Base-by-base conservation (phyloP, 1,284 basidiomycete species). In the Omphalotus olearius region DNA sequence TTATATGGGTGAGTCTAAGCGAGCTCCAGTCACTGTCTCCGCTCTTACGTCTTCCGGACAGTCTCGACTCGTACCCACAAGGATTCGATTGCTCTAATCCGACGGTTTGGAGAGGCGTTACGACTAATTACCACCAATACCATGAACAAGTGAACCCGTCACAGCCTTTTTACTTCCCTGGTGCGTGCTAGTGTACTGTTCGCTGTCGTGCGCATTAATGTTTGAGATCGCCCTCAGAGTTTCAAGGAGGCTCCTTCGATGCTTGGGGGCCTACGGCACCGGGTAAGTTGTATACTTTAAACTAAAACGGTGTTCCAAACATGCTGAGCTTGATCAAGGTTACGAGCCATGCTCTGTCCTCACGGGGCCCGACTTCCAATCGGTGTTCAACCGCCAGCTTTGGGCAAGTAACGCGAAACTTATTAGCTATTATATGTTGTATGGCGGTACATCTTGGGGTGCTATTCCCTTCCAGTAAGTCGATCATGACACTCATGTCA, bases 31-130 rank as follows among this genome's bases (percentile, higher is more conserved):
- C 7, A 33, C 7, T 13, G 30, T 33, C 9, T 33, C 3, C 13
- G 25, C 17, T 7, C n/a, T 17, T 38, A 33, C 30, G 9, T 9
- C 13, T 30, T 14, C 17, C 9, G 4, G 9, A 17, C 23, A 49
- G 47, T 18, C 28, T 49, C 16, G 75, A 78, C 53, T 73, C 74
- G n/a, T 79, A 79, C 55, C 75, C 75, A 4, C 76, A 78, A 52
- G 76, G 76, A 0, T 82, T 83, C 59, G 77, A 83, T 59, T 82
- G 80, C 58, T 70, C 73, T 2, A 59, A 75, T 54, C 79, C 80
- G 1, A 60, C 71, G 30, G 65, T 59, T 5, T 82, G 81, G 81
- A 58, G 28, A 13, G 36, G 28, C 11, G 33, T 52, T 14, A 23
- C 26, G 11, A 52, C 36, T 25, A 16, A 41, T 25, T 52, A 40